Percentiles rank a stretch among this genome's conserved stretches.
phyloP scores from a whole-genome alignment of 371 early-diverging fungal genomes.

The Lichtheimia hyalospora region DNA sequence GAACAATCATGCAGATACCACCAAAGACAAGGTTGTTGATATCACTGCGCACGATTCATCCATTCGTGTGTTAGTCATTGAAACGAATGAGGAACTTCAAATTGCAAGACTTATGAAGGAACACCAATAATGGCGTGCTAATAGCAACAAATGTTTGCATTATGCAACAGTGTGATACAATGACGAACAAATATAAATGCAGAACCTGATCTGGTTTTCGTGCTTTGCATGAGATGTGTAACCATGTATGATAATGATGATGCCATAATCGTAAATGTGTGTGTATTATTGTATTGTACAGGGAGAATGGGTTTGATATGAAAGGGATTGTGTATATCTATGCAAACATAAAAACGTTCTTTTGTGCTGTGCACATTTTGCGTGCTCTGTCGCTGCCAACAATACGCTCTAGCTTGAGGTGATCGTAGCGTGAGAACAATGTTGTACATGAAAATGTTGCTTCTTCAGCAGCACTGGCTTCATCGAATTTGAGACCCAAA shows the following conservation, averaged over 20 bases:
- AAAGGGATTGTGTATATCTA: constrained; percentile 20
- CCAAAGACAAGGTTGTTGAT: constrained; percentile 12
- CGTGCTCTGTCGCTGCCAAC: constrained; percentile 79
- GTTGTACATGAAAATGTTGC: constrained; percentile 67
- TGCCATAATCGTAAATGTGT: no score
- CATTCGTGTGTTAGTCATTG: constrained; percentile 28
- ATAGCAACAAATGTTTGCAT: neutral
- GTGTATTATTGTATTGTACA: no score
- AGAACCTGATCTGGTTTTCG: no score
- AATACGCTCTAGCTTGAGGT: constrained; percentile 84
- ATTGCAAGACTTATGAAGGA: constrained; percentile 24
- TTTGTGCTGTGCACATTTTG: constrained; percentile 75
- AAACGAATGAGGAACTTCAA: constrained; percentile 43
- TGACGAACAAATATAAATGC: no score
- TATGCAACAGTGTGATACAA: neutral
- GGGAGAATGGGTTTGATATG: no score
- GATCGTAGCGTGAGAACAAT: constrained; percentile 83
- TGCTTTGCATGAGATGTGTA: no score
- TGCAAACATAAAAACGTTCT: constrained; percentile 70
- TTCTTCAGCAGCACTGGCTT: constrained; percentile 55
- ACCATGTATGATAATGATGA: no score
- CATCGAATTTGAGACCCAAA: constrained; percentile 45
- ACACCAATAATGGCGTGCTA: neutral
- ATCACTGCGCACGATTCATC: constrained; percentile 9
- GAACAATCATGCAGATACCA: constrained; percentile 15